Percentiles rank a stretch among this genome's conserved stretches.
phyloP scores from a whole-genome alignment of 192 early-diverging fungal genomes.

The Coemansia sp. region DNA sequence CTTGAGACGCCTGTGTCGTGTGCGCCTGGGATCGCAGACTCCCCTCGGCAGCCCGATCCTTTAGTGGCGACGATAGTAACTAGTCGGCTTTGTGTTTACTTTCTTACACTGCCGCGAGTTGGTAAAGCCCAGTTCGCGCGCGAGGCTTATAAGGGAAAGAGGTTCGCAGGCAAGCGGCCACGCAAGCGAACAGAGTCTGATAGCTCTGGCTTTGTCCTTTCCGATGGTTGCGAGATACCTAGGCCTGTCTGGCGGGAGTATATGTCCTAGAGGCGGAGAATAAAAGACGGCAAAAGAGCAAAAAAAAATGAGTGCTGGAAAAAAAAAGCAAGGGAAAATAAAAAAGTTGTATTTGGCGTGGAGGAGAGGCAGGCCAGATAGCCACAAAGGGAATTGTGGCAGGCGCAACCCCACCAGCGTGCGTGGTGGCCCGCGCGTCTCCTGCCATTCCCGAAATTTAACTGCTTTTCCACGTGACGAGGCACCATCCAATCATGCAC shows the following conservation, averaged over 20 bases:
- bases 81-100: not conserved
- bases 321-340: not conserved
- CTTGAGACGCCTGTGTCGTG: conserved; percentile 4
- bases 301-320: no score
- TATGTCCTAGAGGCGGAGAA: not conserved
- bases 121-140: not conserved
- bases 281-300: not conserved
- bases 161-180: not conserved
- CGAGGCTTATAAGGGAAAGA: not conserved
- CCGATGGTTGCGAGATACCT: not conserved
- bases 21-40: not conserved
- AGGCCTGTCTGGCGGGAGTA: not conserved
- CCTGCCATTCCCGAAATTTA: conserved; percentile 1
- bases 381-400: not conserved
- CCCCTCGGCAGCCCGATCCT: not conserved
- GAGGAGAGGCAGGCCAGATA: not conserved
- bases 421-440: not conserved
- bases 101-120: not conserved
- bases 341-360: not conserved
- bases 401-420: not conserved
- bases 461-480: conserved; percentile 8
- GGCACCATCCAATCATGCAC: conserved; percentile 37
- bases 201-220: not conserved
- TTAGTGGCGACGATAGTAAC: not conserved
- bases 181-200: not conserved